phyloP scores from a whole-genome alignment of 352 stramenopile genomes.

The Globisporangium spinosum region DNA sequence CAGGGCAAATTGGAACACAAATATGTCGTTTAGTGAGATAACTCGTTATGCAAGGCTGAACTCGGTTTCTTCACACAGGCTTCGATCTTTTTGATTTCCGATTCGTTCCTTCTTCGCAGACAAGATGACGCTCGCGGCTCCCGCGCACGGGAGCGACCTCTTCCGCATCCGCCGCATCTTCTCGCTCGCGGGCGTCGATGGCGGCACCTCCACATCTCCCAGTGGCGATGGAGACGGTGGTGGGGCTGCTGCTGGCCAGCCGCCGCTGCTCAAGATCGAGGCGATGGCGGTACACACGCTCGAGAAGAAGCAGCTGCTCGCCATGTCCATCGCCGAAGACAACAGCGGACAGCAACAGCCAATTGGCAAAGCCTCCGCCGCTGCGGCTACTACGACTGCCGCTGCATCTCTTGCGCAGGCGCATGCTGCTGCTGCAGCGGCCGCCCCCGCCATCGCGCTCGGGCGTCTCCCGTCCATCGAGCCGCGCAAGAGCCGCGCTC shows the following conservation, averaged over 20 bases:
- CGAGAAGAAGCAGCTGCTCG: constrained; percentile 74
- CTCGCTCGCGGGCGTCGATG: constrained; percentile 14
- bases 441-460: constrained; percentile 14
- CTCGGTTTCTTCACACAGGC: not conserved
- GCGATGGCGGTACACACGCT: constrained; percentile 65
- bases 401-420: not conserved
- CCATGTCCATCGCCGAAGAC: constrained; percentile 40
- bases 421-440: not conserved
- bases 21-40: not conserved
- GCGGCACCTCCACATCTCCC: not conserved
- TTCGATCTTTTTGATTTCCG: constrained; percentile 4
- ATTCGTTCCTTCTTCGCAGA: not conserved
- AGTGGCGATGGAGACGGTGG: not conserved
- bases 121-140: constrained; percentile 15
- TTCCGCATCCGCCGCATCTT: constrained; percentile 80
- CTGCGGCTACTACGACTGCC: not conserved
- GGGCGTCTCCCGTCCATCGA: constrained; percentile 16
- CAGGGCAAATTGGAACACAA: too few relatives aligned
- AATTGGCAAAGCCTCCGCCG: not conserved
- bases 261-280: constrained; percentile 32
- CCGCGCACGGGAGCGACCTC: constrained; percentile 52
- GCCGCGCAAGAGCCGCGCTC: constrained; percentile 14
- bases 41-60: not conserved
- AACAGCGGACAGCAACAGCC: not conserved
- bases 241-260: not conserved